Evolutionary conservation across 352 stramenopile species (phyloP), one percentile per base, ranked within the genome.

Genomic region (Vaucheria bursata): DNA sequence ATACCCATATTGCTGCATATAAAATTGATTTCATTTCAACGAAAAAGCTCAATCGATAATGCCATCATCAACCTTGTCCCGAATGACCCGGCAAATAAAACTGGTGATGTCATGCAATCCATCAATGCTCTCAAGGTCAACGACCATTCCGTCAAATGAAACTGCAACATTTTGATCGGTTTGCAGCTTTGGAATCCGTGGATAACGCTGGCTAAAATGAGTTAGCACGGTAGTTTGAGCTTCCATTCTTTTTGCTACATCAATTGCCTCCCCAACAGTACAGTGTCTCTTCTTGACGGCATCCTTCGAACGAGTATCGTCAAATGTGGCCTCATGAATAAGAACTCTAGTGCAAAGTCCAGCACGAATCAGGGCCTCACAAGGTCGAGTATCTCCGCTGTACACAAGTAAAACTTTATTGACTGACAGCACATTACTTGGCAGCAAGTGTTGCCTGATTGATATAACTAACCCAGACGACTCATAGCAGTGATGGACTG

Each of bases 291-390:
- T 97, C 25, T 87, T 85, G 75, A 91, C 88, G 5, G 92, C 92
- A 74, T 97, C 90, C 32, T 86, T 72, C 0, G 79, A 68, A 84
- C 94, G 86, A 8, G 85, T 85, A 78, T 97, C 90, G 18, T 95
- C 91, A 64, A 97, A 96, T 2, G 92, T 97, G 7, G 92, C 92
- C 77, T 97, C 92, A 78, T 97, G 92, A 25, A 83, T 71, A 8
- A 83, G 78, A 1, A 83, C 49, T 29, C 25, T 67, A n/a, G 78
- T 73, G 7, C 66, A 33, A 5, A 35, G 39, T n/a, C 82, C 82
- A 39, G 67, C 71, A 31, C 7, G 50, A 25, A 82, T 45, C 29
- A 86, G 66, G 12, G 32, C 66, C 25, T 79, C 64, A 70, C 74
- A 82, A 1, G 82, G 82, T 49, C 82, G 50, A 34, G 79, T 86